Base-by-base conservation (phyloP, 164 flowering plant species). In the Piper betle region DNA sequence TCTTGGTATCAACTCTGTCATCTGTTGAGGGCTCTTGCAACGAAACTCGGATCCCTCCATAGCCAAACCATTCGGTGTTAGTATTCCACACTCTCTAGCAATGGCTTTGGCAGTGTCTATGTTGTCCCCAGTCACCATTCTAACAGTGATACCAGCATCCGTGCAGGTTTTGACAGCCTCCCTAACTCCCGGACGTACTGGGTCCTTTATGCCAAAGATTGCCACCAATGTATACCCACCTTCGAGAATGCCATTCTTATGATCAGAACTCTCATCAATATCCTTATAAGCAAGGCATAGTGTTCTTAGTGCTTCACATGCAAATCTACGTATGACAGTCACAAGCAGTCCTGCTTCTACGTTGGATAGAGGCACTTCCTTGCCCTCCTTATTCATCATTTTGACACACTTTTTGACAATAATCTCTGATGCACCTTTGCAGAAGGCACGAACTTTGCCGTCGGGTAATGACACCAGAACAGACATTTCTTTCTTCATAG, bases 361-460 rank as follows among this genome's bases (percentile, higher is more conserved):
- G 63, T 73, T 72, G 10, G 80, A 69, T 38, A 81, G 16, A 53
- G 43, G 40, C 37, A 73, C 66, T 43, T 60, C 4, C 37, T 71
- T 66, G 19, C 82, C 82, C 56, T 64, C 43, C 18, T 42, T 18
- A 59, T 71, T 72, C 66, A 81, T 40, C 25, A 66, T 39, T 59
- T 57, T 79, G 67, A 75, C 68, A 59, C 84, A 81, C 81, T 70
- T 71, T 37, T 46, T 55, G 57, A 77, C 17, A 20, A 88, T 67
- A 57, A 88, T 85, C 70, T 88, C 96, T 33, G 96, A 84, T 72
- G 96, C 96, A 43, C 96, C 96, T 82, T 85, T 88, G 78, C 86
- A 82, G 59, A 77, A 82, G 37, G 85, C 96, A 61, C 84, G 78
- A 12, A 38, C 37, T 15, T 80, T 73, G 40, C 85, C 80, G 41